Conservation (phyloP, 106 monocot species). For the Xerophyta viscosa region DNA sequence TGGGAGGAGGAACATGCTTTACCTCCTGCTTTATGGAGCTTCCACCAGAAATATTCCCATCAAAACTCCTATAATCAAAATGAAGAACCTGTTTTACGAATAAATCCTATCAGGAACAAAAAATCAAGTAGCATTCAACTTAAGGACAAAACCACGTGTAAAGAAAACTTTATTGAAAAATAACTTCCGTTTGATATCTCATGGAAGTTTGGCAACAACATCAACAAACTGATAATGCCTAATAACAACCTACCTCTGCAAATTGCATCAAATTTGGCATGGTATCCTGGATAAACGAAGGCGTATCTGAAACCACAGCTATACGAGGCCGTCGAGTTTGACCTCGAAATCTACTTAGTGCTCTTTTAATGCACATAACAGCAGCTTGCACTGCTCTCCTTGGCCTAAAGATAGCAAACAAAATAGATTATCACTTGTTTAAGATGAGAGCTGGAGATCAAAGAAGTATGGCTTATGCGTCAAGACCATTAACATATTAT, state of each 20-base stretch:
- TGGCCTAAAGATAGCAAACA: slow-evolving; percentile 38
- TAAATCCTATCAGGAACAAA: too few species aligned
- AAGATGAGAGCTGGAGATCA: not conserved
- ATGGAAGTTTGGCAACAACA: too few species aligned
- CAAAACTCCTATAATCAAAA: slow-evolving; percentile 75
- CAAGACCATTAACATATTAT: too few species aligned
- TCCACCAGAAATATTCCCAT: slow-evolving; percentile 24
- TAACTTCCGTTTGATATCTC: too few species aligned
- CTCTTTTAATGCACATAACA: slow-evolving; percentile 60
- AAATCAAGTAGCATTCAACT: too few species aligned
- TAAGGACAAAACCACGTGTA: too few species aligned
- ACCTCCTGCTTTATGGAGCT: slow-evolving; percentile 45
- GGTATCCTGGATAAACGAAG: slow-evolving; percentile 67
- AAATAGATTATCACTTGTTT: not conserved
- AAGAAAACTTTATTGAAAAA: too few species aligned
- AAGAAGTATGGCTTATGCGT: not conserved
- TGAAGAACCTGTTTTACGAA: slow-evolving; percentile 46
- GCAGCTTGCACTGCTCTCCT: slow-evolving; percentile 68
- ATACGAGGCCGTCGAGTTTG: slow-evolving; percentile 38
- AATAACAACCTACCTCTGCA: slow-evolving; percentile 43
- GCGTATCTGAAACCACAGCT: slow-evolving; percentile 82
- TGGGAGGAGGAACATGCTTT: not conserved
- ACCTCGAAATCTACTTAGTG: slow-evolving; percentile 19
- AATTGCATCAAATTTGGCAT: slow-evolving; percentile 44
- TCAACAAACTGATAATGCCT: too few species aligned